These are phyloP conservation scores for Hyaloscypha hepaticicola DNA, from an alignment of 495 filamentous ascomycete species.

Conservation along the genomic window DNA sequence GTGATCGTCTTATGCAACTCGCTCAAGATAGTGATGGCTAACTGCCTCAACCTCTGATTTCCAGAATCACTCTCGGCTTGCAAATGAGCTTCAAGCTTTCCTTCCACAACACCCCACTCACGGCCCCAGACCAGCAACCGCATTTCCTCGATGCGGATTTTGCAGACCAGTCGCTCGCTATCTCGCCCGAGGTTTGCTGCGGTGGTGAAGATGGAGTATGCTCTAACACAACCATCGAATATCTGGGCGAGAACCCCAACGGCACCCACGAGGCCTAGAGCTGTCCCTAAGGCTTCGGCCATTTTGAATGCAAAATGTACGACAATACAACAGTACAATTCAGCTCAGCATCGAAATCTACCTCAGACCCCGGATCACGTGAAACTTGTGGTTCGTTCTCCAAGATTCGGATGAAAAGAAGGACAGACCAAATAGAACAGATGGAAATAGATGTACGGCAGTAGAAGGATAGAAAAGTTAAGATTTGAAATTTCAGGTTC, in stretches of 20 bases:
- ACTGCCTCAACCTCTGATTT: conserved; percentile 29
- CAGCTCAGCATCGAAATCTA: neutral
- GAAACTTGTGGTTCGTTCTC: neutral
- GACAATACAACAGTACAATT: neutral
- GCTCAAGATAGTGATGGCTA: conserved; percentile 35
- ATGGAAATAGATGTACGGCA: too few relatives aligned
- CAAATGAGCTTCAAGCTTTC: conserved; percentile 35
- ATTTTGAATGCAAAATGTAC: conserved; percentile 5
- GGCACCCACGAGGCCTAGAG: conserved; percentile 13
- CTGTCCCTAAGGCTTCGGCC: conserved; percentile 22
- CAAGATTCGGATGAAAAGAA: neutral
- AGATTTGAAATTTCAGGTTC: neutral
- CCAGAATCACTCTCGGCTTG: conserved; percentile 26
- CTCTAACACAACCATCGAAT: conserved; percentile 35
- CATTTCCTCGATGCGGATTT: conserved; percentile 41
- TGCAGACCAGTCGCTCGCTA: conserved; percentile 38
- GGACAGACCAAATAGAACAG: too few relatives aligned
- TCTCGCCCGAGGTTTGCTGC: conserved; percentile 36
- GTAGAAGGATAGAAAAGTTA: neutral
- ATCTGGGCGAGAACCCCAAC: conserved; percentile 22
- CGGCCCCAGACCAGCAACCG: conserved; percentile 38
- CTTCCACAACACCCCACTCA: conserved; percentile 40
- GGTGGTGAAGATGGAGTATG: conserved; percentile 37
- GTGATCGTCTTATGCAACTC: conserved; percentile 38
- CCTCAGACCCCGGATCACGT: neutral